Base-by-base conservation (phyloP, 805 yeast species). In the Candida loeiensis region DNA sequence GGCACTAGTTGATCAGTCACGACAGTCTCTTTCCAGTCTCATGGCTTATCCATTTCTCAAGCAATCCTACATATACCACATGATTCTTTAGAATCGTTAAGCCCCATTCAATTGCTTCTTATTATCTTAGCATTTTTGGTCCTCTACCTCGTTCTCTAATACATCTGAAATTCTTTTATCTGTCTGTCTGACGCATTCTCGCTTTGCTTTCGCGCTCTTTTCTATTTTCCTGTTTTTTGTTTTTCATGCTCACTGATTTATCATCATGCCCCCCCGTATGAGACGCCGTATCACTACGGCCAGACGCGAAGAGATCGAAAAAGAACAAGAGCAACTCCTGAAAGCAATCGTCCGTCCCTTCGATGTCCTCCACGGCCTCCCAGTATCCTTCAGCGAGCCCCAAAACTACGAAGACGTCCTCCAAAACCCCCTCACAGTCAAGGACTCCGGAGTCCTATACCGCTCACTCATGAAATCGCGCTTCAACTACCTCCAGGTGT, bases 381-480 rank as follows among this genome's bases (percentile, higher is more conserved):
- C 96, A 0, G 73, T 86, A 8, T 79, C 91, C 0, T 61, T 59
- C 34, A 76, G 73, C 15, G 61, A 64, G 15, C 95, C 96, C 1
- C 83, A 84, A 31, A 57, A 63, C 40, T 66, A 63, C 46, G 70
- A 65, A 36, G 69, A 64, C 20, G 67, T 77, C 2, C 61, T 89
- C 18, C 76, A 76, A 20, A 75, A 77, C 46, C 85, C 95, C 2
- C 63, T 88, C 17, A 73, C 85, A 0, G 71, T 83, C 8, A 78
- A 77, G 51, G 95, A 86, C 50, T 73, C 87, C 34, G 88, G 86
- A 0, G 83, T 83, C 0, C 55, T 85, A 6, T 83, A 84, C 53
- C 72, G 78, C 21, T 80, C 96, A 0, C 60, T 90, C 40, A 73
- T 84, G 53, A 76, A 77, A 27, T 90, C 97, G 0, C 67, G 98